phyloP scores from a whole-genome alignment of 2,329 filamentous ascomycete genomes.

The Stemphylium vesicarium region DNA sequence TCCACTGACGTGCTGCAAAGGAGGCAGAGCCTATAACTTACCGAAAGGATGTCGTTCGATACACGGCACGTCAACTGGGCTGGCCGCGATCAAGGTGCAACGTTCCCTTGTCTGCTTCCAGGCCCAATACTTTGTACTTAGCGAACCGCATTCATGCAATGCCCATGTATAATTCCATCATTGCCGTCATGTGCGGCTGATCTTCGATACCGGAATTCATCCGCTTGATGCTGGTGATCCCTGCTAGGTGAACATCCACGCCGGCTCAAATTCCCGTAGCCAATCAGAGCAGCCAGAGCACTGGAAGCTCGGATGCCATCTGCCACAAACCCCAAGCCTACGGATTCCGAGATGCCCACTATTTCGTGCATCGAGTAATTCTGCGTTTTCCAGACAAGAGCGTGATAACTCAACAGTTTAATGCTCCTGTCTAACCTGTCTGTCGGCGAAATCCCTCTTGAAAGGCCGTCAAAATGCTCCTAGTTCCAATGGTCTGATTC shows the following conservation, averaged over 20 bases:
- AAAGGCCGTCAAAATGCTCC: slow-evolving; percentile 3
- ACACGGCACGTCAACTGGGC: slow-evolving; percentile 1
- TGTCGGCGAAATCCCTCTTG: slow-evolving; percentile 3
- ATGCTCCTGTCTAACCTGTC: neutral
- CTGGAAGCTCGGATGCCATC: neutral
- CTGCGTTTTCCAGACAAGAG: neutral
- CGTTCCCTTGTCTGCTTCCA: slow-evolving; percentile 1
- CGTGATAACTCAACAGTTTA: neutral
- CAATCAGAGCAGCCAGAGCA: slow-evolving; percentile 4
- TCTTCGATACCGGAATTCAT: slow-evolving; percentile 3
- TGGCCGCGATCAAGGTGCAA: slow-evolving; percentile 3
- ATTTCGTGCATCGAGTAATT: neutral
- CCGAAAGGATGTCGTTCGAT: slow-evolving; percentile 3
- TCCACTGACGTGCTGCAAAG: slow-evolving; percentile 6
- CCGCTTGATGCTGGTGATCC: slow-evolving; percentile 7
- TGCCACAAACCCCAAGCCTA: neutral
- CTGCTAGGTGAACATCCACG: slow-evolving; percentile 4
- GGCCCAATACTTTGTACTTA: neutral
- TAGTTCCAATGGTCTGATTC: slow-evolving; percentile 16
- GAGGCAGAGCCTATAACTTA: slow-evolving; percentile 7
- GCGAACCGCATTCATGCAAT: slow-evolving; percentile 1
- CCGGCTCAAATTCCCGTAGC: slow-evolving; percentile 12
- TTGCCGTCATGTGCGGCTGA: slow-evolving; percentile 1
- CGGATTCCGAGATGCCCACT: neutral
- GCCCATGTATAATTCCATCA: neutral